Base-by-base conservation (phyloP, 2,329 filamentous ascomycete species). In the Aspergillus versicolor region DNA sequence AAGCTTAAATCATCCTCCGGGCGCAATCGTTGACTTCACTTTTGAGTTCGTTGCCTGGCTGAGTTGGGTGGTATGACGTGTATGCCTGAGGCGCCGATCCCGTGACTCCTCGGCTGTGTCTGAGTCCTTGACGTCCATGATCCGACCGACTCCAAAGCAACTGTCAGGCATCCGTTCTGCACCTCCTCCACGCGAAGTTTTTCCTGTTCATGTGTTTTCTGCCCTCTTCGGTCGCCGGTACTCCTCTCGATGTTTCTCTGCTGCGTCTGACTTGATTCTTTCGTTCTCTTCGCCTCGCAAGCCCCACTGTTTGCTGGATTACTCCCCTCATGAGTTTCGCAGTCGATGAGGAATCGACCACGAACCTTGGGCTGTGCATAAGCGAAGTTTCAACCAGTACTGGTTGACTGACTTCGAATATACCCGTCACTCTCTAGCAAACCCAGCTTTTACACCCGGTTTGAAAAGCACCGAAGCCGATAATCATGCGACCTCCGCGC, bases 401-500 rank as follows among this genome's bases (percentile, higher is more conserved):
- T 53, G 32, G 32, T 30, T 38, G 30, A 48, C 38, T 47, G 37
- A 51, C 44, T 57, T 43, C 57, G 27, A 49, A 50, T 63, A 44
- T 62, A 43, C 43, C 13, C 34, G 61, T 50, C 54, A 40, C 58
- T 49, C 43, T 38, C 56, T 50, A 40, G 15, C 34, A 40, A 38
- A 13, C 17, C 46, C 15, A 22, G 24, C 11, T 30, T 51, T 22
- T 46, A 8, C 17, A n/a, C 51, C 13, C 27, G 17, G 19, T 19
- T 15, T n/a, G 9, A 37, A 37, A 19, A 30, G 22, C 40, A 4
- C 27, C n/a, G 9, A 24, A 43, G 48, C 50, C 50, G 50, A 49
- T 58, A 68, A 73, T 62, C 52, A 81, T 81, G 79, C 75, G 78
- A 65, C 76, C 77, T 45, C 76, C 76, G 67, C 77, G 76, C 48